Conservation (phyloP, 768 basidiomycete species). For the Lepiota brunneoincarnata region DNA sequence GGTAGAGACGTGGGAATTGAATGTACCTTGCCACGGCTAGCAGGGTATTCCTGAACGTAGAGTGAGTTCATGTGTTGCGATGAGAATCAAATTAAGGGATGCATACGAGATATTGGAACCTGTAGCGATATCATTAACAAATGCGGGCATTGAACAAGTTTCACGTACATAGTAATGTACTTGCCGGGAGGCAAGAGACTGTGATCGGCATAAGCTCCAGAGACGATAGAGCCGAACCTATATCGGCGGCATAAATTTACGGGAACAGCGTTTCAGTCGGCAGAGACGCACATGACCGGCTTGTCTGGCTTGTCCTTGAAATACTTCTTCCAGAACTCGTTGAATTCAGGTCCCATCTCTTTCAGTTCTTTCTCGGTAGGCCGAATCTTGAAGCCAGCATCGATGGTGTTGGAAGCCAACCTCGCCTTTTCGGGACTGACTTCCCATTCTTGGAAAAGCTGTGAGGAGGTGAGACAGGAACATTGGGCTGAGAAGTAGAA, state of each 20-base stretch:
- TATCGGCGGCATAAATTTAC: neutral
- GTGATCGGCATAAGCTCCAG: conserved; percentile 65
- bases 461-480: neutral
- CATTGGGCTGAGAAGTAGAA: neutral
- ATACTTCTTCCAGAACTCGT: conserved; percentile 63
- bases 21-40: conserved; percentile 65
- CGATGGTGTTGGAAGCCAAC: conserved; percentile 68
- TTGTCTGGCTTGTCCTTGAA: conserved; percentile 83
- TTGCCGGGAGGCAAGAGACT: conserved; percentile 67
- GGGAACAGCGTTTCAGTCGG: neutral
- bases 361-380: conserved; percentile 68
- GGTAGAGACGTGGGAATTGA: neutral
- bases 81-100: no score
- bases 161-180: conserved; percentile 58
- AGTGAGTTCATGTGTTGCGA: neutral
- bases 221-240: conserved; percentile 60
- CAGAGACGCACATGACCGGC: conserved; percentile 57
- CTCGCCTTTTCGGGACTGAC: conserved; percentile 64
- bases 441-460: conserved; percentile 66
- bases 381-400: conserved; percentile 77
- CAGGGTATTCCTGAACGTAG: conserved; percentile 58
- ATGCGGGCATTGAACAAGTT: neutral
- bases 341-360: conserved; percentile 79
- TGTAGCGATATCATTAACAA: conserved; percentile 8
- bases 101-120: conserved; percentile 61